These are phyloP conservation scores for Craterostigma plantagineum DNA, from an alignment of 257 asterid genomes.

Conservation along the genomic window DNA sequence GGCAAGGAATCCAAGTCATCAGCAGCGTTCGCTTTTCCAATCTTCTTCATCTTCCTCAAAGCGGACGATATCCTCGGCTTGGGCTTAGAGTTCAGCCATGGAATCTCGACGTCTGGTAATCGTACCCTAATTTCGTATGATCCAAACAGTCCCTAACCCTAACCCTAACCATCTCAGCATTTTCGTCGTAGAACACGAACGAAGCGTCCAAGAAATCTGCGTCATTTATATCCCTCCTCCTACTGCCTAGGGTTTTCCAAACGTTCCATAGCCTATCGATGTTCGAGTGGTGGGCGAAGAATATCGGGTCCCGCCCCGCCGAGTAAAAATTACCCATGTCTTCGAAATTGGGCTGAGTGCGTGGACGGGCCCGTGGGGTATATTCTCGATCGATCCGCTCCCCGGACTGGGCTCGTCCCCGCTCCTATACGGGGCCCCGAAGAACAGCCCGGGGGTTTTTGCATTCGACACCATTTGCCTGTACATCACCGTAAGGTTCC, in stretches of 20 bases:
- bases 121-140: slow-evolving; percentile 31
- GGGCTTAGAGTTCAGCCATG: slow-evolving; percentile 44
- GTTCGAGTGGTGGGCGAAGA: slow-evolving; percentile 64
- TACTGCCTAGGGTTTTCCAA: slow-evolving; percentile 59
- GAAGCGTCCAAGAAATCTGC: slow-evolving; percentile 41
- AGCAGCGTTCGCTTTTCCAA: slow-evolving; percentile 21
- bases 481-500: slow-evolving; percentile 49
- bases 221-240: slow-evolving; percentile 45
- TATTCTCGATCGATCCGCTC: slow-evolving; percentile 42
- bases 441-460: slow-evolving; percentile 33
- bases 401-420: slow-evolving; percentile 59
- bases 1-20: slow-evolving; percentile 27
- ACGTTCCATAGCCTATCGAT: slow-evolving; percentile 57
- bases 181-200: slow-evolving; percentile 59
- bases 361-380: slow-evolving; percentile 61
- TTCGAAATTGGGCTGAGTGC: slow-evolving; percentile 39
- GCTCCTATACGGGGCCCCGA: slow-evolving; percentile 44
- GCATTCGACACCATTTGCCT: slow-evolving; percentile 59
- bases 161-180: slow-evolving; percentile 59
- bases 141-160: slow-evolving; percentile 52
- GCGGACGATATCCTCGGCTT: slow-evolving; percentile 27
- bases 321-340: slow-evolving; percentile 84
- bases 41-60: slow-evolving; percentile 23
- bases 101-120: slow-evolving; percentile 35
- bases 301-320: slow-evolving; percentile 63